Conservation (phyloP, 345 rosid genomes). For the Camelina hispida region DNA sequence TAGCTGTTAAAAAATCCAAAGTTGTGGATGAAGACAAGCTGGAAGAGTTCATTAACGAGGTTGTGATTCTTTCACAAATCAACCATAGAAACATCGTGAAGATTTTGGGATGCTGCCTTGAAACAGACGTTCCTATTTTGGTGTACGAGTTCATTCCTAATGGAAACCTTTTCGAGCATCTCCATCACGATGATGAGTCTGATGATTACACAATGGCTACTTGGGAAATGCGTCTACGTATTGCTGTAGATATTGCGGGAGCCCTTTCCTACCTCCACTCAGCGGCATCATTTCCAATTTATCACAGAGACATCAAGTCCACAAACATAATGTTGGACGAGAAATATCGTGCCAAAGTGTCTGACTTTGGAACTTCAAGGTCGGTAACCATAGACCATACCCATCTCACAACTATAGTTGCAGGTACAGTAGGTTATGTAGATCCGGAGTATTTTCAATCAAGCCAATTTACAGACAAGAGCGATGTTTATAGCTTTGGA, state of each 20-base stretch:
- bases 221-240: constrained; percentile 47
- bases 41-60: constrained; percentile 59
- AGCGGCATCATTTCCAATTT: constrained; percentile 45
- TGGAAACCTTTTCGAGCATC: constrained; percentile 47
- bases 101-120: constrained; percentile 55
- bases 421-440: constrained; percentile 41
- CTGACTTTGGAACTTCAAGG: constrained; percentile 60
- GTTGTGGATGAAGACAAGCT: constrained; percentile 48
- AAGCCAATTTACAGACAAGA: constrained; percentile 39
- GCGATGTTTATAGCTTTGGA: constrained; percentile 82
- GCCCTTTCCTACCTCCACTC: constrained; percentile 56
- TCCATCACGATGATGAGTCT: constrained; percentile 47
- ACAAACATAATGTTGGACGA: constrained; percentile 54
- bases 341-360: constrained; percentile 48
- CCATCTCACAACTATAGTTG: constrained; percentile 40
- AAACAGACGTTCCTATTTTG: constrained; percentile 52
- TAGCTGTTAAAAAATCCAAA: constrained; percentile 55
- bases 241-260: constrained; percentile 48
- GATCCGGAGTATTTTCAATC: constrained; percentile 45
- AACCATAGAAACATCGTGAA: constrained; percentile 53
- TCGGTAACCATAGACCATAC: constrained; percentile 50
- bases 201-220: constrained; percentile 40
- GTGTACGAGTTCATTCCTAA: constrained; percentile 49
- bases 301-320: constrained; percentile 56
- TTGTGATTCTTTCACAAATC: constrained; percentile 52